Conservation (phyloP, 345 rosid genomes). For the Salix udensis region DNA sequence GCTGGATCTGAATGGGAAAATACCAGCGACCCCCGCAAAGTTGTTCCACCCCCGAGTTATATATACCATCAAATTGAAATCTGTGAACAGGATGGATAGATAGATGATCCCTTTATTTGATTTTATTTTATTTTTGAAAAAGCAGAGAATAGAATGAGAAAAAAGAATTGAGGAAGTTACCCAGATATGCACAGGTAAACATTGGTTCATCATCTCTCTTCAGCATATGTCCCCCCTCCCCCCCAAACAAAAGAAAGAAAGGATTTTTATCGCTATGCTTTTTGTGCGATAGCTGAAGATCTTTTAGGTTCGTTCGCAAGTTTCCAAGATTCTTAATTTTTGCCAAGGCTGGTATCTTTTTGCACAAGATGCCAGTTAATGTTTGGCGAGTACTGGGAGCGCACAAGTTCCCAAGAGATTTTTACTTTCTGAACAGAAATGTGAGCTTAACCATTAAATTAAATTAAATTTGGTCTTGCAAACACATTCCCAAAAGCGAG, state of each 20-base stretch:
- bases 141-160: background rate
- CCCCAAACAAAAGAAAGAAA: too few relatives aligned
- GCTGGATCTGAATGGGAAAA: background rate
- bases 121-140: too few relatives aligned
- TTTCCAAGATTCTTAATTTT: background rate
- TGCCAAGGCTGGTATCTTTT: background rate
- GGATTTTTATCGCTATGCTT: background rate
- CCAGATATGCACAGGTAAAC: background rate
- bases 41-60: background rate
- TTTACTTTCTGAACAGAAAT: too few relatives aligned
- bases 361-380: background rate
- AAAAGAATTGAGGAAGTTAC: background rate
- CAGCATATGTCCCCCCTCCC: background rate
- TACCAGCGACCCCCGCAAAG: background rate
- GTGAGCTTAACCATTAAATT: background rate
- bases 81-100: conserved; percentile 20
- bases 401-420: too few relatives aligned
- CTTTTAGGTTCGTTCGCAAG: background rate
- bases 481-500: background rate
- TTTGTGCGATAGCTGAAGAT: background rate
- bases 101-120: conserved; percentile 1
- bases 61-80: conserved; percentile 7
- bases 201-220: background rate
- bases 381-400: too few relatives aligned
- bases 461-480: background rate